Evolutionary conservation across 1,139 yeast species (phyloP).

Genomic region (Candida albicans): DNA sequence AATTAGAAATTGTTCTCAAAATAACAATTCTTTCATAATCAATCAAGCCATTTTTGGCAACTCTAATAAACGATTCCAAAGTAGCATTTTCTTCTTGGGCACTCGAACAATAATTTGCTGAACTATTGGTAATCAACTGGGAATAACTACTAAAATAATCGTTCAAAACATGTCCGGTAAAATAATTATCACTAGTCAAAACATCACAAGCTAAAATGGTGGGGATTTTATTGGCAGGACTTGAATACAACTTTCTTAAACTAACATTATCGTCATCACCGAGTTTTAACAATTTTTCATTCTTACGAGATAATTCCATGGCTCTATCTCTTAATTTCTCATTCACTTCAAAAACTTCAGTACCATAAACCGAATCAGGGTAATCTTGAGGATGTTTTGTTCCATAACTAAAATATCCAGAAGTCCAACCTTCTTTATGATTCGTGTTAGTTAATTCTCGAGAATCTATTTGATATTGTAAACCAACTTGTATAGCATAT

Average conservation of each 20-base stretch:
- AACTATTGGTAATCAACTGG: conserved; percentile 53
- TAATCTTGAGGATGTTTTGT: conserved; percentile 49
- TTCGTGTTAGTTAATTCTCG: conserved; percentile 38
- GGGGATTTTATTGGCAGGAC: conserved; percentile 53
- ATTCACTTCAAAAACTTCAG: conserved; percentile 68
- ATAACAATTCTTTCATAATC: conserved; percentile 59
- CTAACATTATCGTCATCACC: conserved; percentile 46
- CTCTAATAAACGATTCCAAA: conserved; percentile 58
- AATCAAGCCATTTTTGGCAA: conserved; percentile 53
- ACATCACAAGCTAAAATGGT: conserved; percentile 56
- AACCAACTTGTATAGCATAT: conserved; percentile 62
- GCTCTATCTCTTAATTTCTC: conserved; percentile 61
- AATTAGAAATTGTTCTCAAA: conserved; percentile 65
- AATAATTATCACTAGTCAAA: conserved; percentile 62
- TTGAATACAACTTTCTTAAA: conserved; percentile 49
- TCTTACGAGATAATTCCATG: conserved; percentile 49
- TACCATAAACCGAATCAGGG: conserved; percentile 59
- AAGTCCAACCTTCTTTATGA: conserved; percentile 55
- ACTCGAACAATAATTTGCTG: conserved; percentile 60
- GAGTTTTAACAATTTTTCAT: conserved; percentile 33
- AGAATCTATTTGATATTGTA: conserved; percentile 55
- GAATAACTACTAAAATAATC: conserved; percentile 53
- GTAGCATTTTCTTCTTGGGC: conserved; percentile 73
- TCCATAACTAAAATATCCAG: conserved; percentile 62
- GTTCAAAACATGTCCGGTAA: conserved; percentile 52